phyloP scores from a whole-genome alignment of 2,329 filamentous ascomycete species.

The Epichloe glyceriae region DNA sequence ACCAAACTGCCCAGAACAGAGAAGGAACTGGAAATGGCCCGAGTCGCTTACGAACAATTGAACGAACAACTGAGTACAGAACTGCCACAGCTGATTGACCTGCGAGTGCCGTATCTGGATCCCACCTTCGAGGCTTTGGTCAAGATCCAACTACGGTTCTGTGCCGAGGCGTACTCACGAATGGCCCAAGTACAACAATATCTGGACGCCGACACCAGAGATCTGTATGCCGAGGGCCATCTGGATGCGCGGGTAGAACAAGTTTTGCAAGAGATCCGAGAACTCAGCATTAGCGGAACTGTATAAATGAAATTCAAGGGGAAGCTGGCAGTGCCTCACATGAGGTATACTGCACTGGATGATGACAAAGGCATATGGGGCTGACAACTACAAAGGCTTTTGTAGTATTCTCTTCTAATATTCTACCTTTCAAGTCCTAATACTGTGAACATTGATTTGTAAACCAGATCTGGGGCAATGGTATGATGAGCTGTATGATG shows the following conservation, averaged over 20 bases:
- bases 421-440: not conserved
- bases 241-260: slow-evolving; percentile 87
- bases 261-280: slow-evolving; percentile 90
- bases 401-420: not conserved
- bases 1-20: slow-evolving; percentile 92
- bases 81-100: slow-evolving; percentile 87
- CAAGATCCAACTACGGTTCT: slow-evolving; percentile 96
- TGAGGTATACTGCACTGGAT: not conserved
- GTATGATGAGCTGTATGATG: not conserved
- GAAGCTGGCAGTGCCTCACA: not conserved
- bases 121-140: slow-evolving; percentile 95
- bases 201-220: slow-evolving; percentile 84
- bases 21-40: slow-evolving; percentile 92
- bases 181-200: slow-evolving; percentile 99
- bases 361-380: slow-evolving; percentile 3
- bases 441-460: not conserved
- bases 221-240: slow-evolving; percentile 90
- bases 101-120: slow-evolving; percentile 92
- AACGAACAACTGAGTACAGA: slow-evolving; percentile 93
- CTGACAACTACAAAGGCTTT: not conserved
- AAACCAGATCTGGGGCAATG: not conserved
- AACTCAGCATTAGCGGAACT: slow-evolving; percentile 78
- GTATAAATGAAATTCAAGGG: slow-evolving; percentile 26
- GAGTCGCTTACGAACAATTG: slow-evolving; percentile 84
- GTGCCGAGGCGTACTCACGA: slow-evolving; percentile 88